Conservation (phyloP, 495 filamentous ascomycete genomes). For the Penicillium bialowiezense region DNA sequence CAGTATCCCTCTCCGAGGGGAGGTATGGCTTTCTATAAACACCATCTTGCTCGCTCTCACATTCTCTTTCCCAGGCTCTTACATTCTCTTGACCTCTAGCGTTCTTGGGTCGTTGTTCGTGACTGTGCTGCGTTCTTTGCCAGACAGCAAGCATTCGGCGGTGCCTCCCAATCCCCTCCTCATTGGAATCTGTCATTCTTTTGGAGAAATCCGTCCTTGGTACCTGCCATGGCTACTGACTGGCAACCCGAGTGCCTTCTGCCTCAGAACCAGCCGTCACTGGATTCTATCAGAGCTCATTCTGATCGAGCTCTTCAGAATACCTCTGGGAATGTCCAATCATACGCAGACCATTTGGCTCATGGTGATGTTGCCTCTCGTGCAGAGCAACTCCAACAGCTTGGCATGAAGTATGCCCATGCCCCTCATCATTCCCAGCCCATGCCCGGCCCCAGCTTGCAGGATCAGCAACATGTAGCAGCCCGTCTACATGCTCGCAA, state of each 20-base stretch:
- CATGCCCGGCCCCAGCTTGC: conserved; percentile 25
- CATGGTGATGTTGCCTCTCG: conserved; percentile 31
- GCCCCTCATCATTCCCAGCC: conserved; percentile 31
- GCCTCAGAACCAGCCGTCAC: conserved; percentile 40
- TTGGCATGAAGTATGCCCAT: conserved; percentile 42
- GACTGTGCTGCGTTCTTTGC: conserved; percentile 45
- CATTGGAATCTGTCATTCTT: conserved; percentile 54
- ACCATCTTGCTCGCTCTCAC: conserved; percentile 50
- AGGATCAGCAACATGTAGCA: conserved; percentile 25
- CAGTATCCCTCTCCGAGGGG: conserved; percentile 32
- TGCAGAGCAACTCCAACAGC: conserved; percentile 40
- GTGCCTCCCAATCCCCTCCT: conserved; percentile 34
- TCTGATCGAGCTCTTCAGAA: conserved; percentile 46
- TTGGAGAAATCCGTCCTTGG: conserved; percentile 44
- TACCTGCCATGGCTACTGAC: conserved; percentile 47
- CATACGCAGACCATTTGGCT: conserved; percentile 38
- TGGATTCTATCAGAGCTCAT: conserved; percentile 40
- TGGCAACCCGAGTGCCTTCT: conserved; percentile 47
- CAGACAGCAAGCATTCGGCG: conserved; percentile 43
- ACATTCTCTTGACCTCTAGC: conserved; percentile 46
- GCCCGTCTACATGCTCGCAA: conserved; percentile 37
- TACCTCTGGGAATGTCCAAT: conserved; percentile 49
- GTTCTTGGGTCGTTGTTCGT: conserved; percentile 38
- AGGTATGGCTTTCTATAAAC: conserved; percentile 49
- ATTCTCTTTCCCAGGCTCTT: conserved; percentile 57